Base-by-base conservation (phyloP, 352 stramenopile genomes). In the Nannochloropsis limnetica region DNA sequence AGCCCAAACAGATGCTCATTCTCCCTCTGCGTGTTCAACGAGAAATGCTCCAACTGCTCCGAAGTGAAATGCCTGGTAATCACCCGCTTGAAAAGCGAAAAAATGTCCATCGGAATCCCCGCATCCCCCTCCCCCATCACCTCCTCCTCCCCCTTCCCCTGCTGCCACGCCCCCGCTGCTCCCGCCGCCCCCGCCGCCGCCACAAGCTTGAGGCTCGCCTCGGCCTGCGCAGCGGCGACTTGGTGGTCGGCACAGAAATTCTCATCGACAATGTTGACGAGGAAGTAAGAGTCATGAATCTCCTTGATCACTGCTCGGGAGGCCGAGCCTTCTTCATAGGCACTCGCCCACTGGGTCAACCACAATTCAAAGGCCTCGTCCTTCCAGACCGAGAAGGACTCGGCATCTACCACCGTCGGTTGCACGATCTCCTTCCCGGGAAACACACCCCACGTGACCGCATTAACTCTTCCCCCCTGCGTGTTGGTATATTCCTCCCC, bases 211-310 rank as follows among this genome's bases (percentile, higher is more conserved):
- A 74, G 61, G n/a, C 61, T 25, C 8, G 25, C 61, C 61, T 25
- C 61, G 25, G n/a, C 20, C 25, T 74, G n/a, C 25, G 61, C 25
- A 8, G n/a, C 61, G n/a, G 61, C 61, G n/a, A 74, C 4, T 1
- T 25, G 69, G 95, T 25, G n/a, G n/a, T 74, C 61, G 11, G n/a
- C 3, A 74, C 86, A 37, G 83, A 96, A 99, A 85, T 99, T 93
- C 88, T 99, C 98, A 90, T 99, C 95, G 85, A 99, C 96, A 81
- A 99, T 97, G 82, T 94, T 97, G 54, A 98, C 95, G 54, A 99
- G 89, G 85, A 96, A 98, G 87, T 98, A 98, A 68, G 93, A 93
- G 89, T 98, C 93, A 86, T 96, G 91, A 69, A 99, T 96, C 69
- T 94, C 91, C 83, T 97, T 91, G 82, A 99, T 89, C 68, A 99